Evolutionary conservation across 2,329 filamentous ascomycete genomes (phyloP).

Genomic region (Neonectria coccinea): DNA sequence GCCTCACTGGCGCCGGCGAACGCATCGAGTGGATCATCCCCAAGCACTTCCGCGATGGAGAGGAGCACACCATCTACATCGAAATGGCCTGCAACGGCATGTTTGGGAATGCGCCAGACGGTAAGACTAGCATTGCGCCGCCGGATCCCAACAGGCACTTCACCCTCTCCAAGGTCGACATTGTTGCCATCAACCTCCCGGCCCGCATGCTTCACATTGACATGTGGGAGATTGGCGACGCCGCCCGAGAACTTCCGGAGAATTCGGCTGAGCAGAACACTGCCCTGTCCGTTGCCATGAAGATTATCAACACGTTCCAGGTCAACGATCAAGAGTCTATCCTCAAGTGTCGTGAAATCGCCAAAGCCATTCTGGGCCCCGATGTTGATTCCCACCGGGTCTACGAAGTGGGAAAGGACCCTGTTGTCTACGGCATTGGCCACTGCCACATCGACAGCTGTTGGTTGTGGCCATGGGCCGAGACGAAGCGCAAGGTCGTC

Average conservation of each 20-base stretch:
- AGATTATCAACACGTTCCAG: slow-evolving; percentile 91
- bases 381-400: slow-evolving; percentile 86
- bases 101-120: slow-evolving; percentile 92
- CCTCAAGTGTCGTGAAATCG: slow-evolving; percentile 82
- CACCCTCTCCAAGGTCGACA: slow-evolving; percentile 79
- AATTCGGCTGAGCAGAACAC: slow-evolving; percentile 91
- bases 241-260: slow-evolving; percentile 87
- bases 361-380: slow-evolving; percentile 82
- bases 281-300: slow-evolving; percentile 84
- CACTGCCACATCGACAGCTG: slow-evolving; percentile 99
- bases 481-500: slow-evolving; percentile 96
- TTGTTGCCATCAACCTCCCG: slow-evolving; percentile 88
- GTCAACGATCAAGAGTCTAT: slow-evolving; percentile 83
- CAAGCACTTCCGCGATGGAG: slow-evolving; percentile 81
- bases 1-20: slow-evolving; percentile 89
- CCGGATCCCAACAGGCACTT: slow-evolving; percentile 88
- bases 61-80: slow-evolving; percentile 90
- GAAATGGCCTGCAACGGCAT: slow-evolving; percentile 99
- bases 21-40: slow-evolving; percentile 93
- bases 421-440: slow-evolving; percentile 88
- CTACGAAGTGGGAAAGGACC: slow-evolving; percentile 79
- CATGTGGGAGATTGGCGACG: slow-evolving; percentile 96
- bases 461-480: slow-evolving; percentile 98
- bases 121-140: slow-evolving; percentile 84
- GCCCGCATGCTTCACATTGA: slow-evolving; percentile 88